Conservation (phyloP, 2,329 filamentous ascomycete genomes). For the Cercospora zeina region DNA sequence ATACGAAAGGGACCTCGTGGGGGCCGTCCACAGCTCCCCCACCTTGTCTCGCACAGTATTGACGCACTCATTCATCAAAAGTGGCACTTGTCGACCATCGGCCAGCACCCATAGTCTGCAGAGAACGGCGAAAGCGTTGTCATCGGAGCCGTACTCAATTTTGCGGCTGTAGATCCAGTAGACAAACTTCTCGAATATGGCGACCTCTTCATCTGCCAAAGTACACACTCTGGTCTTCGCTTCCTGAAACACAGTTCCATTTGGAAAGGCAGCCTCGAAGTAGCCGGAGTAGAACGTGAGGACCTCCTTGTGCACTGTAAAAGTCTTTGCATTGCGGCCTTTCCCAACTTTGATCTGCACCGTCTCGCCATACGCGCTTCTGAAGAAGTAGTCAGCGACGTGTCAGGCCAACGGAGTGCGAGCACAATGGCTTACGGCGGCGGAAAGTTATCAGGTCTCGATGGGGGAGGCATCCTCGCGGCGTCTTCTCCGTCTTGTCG, state of each 20-base stretch:
- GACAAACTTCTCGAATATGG: constrained; percentile 19
- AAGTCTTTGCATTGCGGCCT: constrained; percentile 14
- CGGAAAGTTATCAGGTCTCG: constrained; percentile 16
- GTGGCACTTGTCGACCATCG: constrained; percentile 19
- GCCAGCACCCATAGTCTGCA: constrained; percentile 18
- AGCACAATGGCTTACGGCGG: not conserved
- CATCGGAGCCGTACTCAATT: not conserved
- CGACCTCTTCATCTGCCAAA: constrained; percentile 13
- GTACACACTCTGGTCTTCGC: constrained; percentile 15
- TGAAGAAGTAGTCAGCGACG: not conserved
- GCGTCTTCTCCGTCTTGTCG: not conserved
- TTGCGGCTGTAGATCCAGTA: constrained; percentile 21
- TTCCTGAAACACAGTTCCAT: constrained; percentile 17
- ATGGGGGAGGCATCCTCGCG: constrained; percentile 8
- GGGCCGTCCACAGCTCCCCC: not conserved
- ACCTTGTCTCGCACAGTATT: not conserved
- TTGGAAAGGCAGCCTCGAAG: constrained; percentile 24
- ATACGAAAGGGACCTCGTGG: not conserved
- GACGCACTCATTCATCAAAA: constrained; percentile 21
- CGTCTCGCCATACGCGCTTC: constrained; percentile 53
- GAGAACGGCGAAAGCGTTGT: not conserved
- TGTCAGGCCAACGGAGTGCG: not conserved
- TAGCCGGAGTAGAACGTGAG: constrained; percentile 32
- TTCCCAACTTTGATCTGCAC: constrained; percentile 22
- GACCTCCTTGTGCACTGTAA: constrained; percentile 28